Evolutionary conservation across 208 protist genomes (phyloP).

Genomic region (Wallacemonas sp.): DNA sequence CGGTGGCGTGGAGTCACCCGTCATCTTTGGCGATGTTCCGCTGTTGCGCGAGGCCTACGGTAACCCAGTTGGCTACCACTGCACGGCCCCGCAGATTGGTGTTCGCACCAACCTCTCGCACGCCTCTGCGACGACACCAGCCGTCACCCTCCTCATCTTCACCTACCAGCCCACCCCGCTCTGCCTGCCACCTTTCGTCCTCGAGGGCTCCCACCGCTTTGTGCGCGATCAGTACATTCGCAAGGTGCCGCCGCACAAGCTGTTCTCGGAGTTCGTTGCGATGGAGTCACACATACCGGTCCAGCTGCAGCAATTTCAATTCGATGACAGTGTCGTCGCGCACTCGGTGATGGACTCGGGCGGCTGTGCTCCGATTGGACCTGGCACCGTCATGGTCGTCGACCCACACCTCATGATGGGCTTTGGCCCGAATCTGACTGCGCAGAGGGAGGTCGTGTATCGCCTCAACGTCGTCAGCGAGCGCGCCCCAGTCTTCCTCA

Average conservation of each 20-base stretch:
- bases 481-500: slow-evolving; percentile 46
- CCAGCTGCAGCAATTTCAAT: slow-evolving; percentile 71
- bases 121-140: slow-evolving; percentile 16
- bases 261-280: slow-evolving; percentile 59
- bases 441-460: slow-evolving; percentile 56
- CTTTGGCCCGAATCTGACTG: slow-evolving; percentile 68
- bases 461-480: slow-evolving; percentile 67
- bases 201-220: slow-evolving; percentile 65
- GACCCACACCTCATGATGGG: slow-evolving; percentile 86
- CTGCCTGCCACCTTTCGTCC: slow-evolving; percentile 56
- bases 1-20: slow-evolving; percentile 64
- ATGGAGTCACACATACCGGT: slow-evolving; percentile 73
- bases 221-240: slow-evolving; percentile 73
- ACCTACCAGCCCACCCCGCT: slow-evolving; percentile 52
- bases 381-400: slow-evolving; percentile 71
- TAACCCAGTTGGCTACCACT: slow-evolving; percentile 78
- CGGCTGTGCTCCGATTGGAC: slow-evolving; percentile 20
- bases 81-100: slow-evolving; percentile 79
- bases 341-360: slow-evolving; percentile 18
- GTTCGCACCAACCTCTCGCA: slow-evolving; percentile 54
- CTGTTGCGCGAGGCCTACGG: slow-evolving; percentile 77
- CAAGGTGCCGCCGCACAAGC: slow-evolving; percentile 32
- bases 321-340: slow-evolving; percentile 55
- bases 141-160: slow-evolving; percentile 79
- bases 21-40: slow-evolving; percentile 78